Conservation (phyloP, 2,329 filamentous ascomycete genomes). For the Ceratocystis colombiana region DNA sequence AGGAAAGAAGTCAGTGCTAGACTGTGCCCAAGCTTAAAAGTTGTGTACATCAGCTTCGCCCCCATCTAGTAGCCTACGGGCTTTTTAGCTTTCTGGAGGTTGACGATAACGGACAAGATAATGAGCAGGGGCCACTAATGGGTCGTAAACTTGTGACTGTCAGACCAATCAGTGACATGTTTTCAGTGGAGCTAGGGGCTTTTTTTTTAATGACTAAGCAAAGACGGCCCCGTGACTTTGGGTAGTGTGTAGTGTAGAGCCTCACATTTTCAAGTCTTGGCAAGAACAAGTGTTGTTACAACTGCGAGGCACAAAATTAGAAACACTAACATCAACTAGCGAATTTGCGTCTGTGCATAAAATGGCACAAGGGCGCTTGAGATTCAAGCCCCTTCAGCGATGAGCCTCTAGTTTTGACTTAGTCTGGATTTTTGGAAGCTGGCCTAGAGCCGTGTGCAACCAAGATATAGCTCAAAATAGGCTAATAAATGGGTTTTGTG, state of each 20-base stretch:
- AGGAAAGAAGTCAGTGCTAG: slow-evolving; percentile 12
- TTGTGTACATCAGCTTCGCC: neutral
- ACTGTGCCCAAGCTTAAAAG: slow-evolving; percentile 1
- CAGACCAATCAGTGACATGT: neutral
- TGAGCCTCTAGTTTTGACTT: neutral
- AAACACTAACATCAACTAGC: neutral
- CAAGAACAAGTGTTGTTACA: neutral
- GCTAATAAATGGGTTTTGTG: neutral
- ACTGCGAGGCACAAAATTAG: neutral
- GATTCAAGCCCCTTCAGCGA: neutral
- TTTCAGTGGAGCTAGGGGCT: neutral
- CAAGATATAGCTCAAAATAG: slow-evolving; percentile 12
- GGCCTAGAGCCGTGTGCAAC: neutral
- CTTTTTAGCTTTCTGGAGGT: neutral
- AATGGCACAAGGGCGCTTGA: neutral
- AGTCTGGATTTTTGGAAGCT: no score
- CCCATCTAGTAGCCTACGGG: neutral
- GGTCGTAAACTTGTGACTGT: neutral
- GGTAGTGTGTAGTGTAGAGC: neutral
- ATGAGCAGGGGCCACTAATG: slow-evolving; percentile 2
- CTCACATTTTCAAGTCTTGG: neutral
- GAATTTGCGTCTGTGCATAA: neutral
- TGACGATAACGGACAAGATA: slow-evolving; percentile 14
- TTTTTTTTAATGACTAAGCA: neutral
- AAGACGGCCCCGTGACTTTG: neutral